Conservation (phyloP, 352 stramenopile species). For the Phytophthora aleatoria region DNA sequence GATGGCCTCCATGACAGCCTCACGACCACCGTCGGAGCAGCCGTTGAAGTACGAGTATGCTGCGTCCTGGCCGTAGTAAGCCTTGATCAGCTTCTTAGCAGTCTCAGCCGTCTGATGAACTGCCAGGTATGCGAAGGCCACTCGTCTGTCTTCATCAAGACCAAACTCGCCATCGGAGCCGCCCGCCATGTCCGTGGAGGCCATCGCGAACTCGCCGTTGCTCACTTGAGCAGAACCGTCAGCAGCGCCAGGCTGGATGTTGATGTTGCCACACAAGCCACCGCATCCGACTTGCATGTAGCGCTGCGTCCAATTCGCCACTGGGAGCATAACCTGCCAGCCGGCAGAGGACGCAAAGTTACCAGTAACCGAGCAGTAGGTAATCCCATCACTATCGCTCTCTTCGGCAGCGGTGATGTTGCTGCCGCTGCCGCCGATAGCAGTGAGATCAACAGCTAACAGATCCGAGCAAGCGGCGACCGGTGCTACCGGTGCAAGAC, state of each 20-base stretch:
- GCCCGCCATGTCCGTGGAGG: conserved; percentile 40
- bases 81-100: conserved; percentile 45
- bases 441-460: conserved; percentile 28
- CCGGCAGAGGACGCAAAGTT: conserved; percentile 20
- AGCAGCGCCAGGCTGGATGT: conserved; percentile 24
- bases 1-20: conserved; percentile 47
- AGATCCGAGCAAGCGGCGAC: conserved; percentile 32
- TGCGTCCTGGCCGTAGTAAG: conserved; percentile 44
- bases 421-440: conserved; percentile 32
- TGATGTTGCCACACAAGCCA: conserved; percentile 44
- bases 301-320: conserved; percentile 49
- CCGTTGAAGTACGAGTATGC: conserved; percentile 54
- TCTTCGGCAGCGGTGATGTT: conserved; percentile 32
- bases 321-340: conserved; percentile 40
- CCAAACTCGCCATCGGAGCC: conserved; percentile 39
- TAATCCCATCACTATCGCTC: conserved; percentile 29
- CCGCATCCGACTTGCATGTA: conserved; percentile 49
- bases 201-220: conserved; percentile 42
- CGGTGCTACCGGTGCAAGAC: conserved; percentile 28
- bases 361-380: conserved; percentile 39
- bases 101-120: conserved; percentile 43
- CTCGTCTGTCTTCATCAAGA: conserved; percentile 30
- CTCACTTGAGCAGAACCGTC: conserved; percentile 30
- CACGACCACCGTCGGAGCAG: conserved; percentile 46
- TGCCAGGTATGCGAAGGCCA: conserved; percentile 46